phyloP scores from a whole-genome alignment of 768 basidiomycete species.

The Auriscalpium microsporum region DNA sequence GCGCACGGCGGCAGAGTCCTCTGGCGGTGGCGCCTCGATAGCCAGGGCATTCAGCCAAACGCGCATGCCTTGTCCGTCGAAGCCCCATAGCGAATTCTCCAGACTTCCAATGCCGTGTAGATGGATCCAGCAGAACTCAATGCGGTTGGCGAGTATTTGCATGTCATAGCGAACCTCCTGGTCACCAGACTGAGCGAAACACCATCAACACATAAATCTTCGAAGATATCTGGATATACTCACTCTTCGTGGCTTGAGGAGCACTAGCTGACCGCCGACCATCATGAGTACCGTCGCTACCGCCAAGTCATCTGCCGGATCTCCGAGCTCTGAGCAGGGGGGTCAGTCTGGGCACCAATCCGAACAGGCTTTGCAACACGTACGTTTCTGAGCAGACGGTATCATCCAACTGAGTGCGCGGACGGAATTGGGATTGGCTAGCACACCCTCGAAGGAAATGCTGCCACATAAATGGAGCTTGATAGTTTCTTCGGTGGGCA shows the following conservation, averaged over 20 bases:
- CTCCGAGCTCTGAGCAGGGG: constrained; percentile 68
- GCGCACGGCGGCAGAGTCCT: constrained; percentile 23
- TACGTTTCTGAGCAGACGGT: constrained; percentile 86
- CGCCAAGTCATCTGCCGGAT: constrained; percentile 86
- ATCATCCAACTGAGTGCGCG: constrained; percentile 97
- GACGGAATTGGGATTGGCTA: constrained; percentile 74
- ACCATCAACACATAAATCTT: background rate
- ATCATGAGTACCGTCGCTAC: constrained; percentile 95
- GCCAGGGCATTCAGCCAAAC: constrained; percentile 95
- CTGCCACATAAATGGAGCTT: constrained; percentile 88
- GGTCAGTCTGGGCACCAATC: constrained; percentile 1
- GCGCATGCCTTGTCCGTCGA: constrained; percentile 80
- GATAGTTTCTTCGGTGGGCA: constrained; percentile 76
- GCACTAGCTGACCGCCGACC: constrained; percentile 82
- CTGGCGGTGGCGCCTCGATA: constrained; percentile 50
- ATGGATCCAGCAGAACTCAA: constrained; percentile 99
- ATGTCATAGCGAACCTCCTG: constrained; percentile 95
- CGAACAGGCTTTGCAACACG: constrained; percentile 20
- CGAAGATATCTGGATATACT: constrained; percentile 2
- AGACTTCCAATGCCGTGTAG: constrained; percentile 85
- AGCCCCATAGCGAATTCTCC: constrained; percentile 97
- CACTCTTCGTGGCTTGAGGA: constrained; percentile 85
- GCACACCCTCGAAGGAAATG: constrained; percentile 88
- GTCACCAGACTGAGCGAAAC: constrained; percentile 51
- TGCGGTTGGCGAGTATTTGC: constrained; percentile 93